phyloP scores from a whole-genome alignment of 1,284 basidiomycete genomes.

The Ganoderma sinense region DNA sequence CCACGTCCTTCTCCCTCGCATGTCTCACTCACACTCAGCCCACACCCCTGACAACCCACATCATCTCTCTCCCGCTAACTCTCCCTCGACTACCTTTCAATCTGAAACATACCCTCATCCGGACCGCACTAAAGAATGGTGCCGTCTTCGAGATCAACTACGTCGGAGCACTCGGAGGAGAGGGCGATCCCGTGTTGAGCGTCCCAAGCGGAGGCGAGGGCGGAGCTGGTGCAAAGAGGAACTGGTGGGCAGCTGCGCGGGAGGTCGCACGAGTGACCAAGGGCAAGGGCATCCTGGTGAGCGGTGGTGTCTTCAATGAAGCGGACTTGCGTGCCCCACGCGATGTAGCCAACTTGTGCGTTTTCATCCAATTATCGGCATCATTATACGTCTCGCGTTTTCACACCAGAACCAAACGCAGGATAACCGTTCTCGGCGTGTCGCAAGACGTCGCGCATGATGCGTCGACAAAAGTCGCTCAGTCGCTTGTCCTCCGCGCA shows the following conservation, averaged over 20 bases:
- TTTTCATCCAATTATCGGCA: conserved; percentile 16
- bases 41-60: conserved; percentile 80
- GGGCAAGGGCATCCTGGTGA: conserved; percentile 76
- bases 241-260: conserved; percentile 83
- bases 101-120: conserved; percentile 83
- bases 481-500: conserved; percentile 74
- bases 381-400: not conserved
- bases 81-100: conserved; percentile 81
- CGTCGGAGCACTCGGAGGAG: conserved; percentile 71
- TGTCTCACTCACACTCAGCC: conserved; percentile 85
- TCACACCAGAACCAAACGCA: conserved; percentile 12
- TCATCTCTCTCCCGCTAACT: conserved; percentile 85
- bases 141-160: conserved; percentile 86
- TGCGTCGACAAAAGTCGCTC: conserved; percentile 65
- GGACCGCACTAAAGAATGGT: conserved; percentile 84
- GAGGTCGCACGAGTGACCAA: conserved; percentile 81
- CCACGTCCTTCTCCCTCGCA: conserved; percentile 76
- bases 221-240: conserved; percentile 65
- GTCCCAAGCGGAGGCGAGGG: conserved; percentile 60
- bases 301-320: conserved; percentile 64
- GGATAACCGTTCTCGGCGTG: conserved; percentile 71
- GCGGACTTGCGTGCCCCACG: conserved; percentile 70
- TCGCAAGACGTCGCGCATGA: conserved; percentile 71
- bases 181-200: conserved; percentile 53
- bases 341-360: conserved; percentile 80